These are phyloP conservation scores for Pseudotsuga menziesii DNA, from an alignment of 75 land plant genomes.

Conservation along the genomic window DNA sequence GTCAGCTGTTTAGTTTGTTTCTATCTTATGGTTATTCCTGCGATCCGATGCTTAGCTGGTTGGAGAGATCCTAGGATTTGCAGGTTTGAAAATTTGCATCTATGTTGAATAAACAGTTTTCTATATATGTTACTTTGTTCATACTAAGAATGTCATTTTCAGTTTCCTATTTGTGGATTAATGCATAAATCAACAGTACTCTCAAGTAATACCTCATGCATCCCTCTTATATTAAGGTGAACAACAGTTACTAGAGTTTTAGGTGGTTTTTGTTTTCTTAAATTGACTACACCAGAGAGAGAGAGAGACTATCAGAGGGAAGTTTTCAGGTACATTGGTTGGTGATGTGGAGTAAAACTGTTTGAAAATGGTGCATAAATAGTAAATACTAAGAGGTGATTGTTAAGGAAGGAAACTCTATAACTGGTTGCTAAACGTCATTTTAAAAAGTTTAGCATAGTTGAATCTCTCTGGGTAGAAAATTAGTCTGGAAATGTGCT, in stretches of 20 bases:
- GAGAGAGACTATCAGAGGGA: background rate
- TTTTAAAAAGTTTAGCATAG: background rate
- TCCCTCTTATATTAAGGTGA: background rate
- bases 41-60: conserved; percentile 70
- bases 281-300: background rate
- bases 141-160: background rate
- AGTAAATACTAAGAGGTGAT: background rate
- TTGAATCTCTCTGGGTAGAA: background rate
- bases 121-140: background rate
- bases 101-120: background rate
- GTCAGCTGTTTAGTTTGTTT: conserved; percentile 91
- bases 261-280: background rate
- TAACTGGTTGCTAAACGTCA: background rate
- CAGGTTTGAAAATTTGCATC: conserved; percentile 34
- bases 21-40: conserved; percentile 80
- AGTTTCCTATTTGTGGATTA: background rate
- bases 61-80: conserved; percentile 61
- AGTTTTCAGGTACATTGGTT: background rate
- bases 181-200: background rate
- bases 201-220: background rate
- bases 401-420: background rate
- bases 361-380: background rate
- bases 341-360: background rate
- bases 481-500: background rate
- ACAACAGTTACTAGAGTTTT: background rate